Evolutionary conservation across 1,284 basidiomycete genomes (phyloP).

Genomic region (Pascua guehoae): DNA sequence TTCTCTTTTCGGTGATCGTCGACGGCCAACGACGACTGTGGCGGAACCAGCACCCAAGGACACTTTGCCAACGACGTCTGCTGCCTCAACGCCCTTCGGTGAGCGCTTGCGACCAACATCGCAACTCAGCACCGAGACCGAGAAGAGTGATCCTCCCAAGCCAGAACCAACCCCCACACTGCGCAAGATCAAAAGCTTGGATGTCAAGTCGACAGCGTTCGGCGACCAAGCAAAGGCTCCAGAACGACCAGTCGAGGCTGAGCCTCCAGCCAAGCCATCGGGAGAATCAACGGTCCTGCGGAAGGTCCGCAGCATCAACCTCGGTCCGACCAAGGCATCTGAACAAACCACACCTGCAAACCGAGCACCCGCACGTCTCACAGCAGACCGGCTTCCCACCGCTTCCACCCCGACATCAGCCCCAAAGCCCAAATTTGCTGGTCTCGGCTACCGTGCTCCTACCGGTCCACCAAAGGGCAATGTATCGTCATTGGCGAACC

Average conservation of each 20-base stretch:
- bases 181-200: constrained; percentile 15
- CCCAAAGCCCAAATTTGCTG: constrained; percentile 12
- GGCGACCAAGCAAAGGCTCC: not conserved
- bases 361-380: too few species aligned
- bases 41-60: too few species aligned
- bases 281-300: not conserved
- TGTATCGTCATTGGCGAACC: constrained; percentile 15
- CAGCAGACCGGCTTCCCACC: not conserved
- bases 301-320: constrained; percentile 7
- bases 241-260: not conserved
- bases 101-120: not conserved
- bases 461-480: constrained; percentile 18
- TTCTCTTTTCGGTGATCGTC: too few species aligned
- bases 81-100: too few species aligned
- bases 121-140: too few species aligned
- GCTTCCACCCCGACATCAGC: not conserved
- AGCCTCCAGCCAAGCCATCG: not conserved
- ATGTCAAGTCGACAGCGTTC: not conserved
- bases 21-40: too few species aligned
- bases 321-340: not conserved
- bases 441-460: constrained; percentile 15
- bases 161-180: not conserved
- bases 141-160: too few species aligned
- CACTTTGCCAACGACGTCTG: too few species aligned
- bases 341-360: too few species aligned